Percentiles rank a stretch among this genome's conserved stretches.
phyloP scores from a whole-genome alignment of 768 basidiomycete genomes.

The Boletus pseudo-olivaceus region DNA sequence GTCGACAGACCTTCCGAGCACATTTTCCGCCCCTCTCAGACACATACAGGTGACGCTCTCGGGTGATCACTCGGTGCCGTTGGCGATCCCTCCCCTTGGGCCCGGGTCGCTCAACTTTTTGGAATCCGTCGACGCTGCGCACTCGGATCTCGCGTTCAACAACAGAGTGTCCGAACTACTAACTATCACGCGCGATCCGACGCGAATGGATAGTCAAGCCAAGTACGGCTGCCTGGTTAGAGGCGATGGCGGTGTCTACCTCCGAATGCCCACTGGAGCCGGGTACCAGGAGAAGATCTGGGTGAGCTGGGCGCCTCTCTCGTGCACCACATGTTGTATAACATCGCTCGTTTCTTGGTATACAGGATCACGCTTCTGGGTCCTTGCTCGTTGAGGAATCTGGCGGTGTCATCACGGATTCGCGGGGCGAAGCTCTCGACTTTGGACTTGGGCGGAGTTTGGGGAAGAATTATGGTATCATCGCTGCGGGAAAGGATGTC shows the following conservation, averaged over 20 bases:
- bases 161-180: conserved; percentile 65
- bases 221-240: conserved; percentile 87
- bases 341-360: neutral
- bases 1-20: neutral
- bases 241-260: conserved; percentile 81
- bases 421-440: conserved; percentile 70
- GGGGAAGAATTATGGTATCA: conserved; percentile 81
- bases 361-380: conserved; percentile 88
- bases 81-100: conserved; percentile 46
- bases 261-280: conserved; percentile 72
- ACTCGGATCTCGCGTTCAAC: conserved; percentile 87
- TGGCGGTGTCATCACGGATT: conserved; percentile 85
- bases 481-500: conserved; percentile 73
- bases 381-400: conserved; percentile 82
- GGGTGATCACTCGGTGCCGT: conserved; percentile 43
- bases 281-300: conserved; percentile 96
- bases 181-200: conserved; percentile 58
- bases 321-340: too few relatives aligned
- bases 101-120: conserved; percentile 61
- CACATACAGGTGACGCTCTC: conserved; percentile 48
- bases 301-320: conserved; percentile 42
- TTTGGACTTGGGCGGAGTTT: conserved; percentile 87
- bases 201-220: conserved; percentile 94
- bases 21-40: neutral
- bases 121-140: conserved; percentile 89